Percentiles rank a stretch among this genome's conserved stretches.
Evolutionary conservation across 1,284 basidiomycete species (phyloP).

Genomic region (Ustilago tritici): DNA sequence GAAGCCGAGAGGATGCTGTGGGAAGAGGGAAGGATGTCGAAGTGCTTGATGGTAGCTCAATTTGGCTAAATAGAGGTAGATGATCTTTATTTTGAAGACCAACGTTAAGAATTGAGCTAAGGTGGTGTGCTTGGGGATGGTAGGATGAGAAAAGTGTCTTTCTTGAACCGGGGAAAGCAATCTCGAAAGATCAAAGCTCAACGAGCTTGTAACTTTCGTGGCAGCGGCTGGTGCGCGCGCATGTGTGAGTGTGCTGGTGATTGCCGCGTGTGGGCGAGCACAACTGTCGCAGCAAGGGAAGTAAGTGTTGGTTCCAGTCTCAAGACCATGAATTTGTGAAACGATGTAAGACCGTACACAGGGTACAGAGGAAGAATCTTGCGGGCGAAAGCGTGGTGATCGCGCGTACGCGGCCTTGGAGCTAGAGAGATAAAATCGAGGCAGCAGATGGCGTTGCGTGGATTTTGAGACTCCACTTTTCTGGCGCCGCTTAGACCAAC

Average conservation of each 20-base stretch:
- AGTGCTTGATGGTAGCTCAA: not conserved
- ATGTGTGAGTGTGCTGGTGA: not conserved
- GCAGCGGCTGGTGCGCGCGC: not conserved
- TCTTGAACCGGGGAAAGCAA: not conserved
- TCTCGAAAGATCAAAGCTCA: not conserved
- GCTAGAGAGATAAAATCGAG: not conserved
- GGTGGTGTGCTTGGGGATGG: not conserved
- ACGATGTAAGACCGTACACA: not conserved
- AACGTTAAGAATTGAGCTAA: not conserved
- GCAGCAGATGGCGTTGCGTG: slow-evolving; percentile 10
- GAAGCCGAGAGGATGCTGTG: not conserved
- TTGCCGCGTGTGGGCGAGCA: not conserved
- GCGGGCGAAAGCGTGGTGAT: slow-evolving; percentile 23
- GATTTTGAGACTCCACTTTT: slow-evolving; percentile 36
- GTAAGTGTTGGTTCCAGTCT: not conserved
- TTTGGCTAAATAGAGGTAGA: no score
- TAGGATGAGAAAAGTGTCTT: not conserved
- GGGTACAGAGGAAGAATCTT: not conserved
- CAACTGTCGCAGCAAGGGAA: not conserved
- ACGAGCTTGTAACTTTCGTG: not conserved
- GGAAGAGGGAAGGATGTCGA: slow-evolving; percentile 10
- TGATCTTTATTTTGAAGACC: no score
- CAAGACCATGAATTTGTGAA: not conserved
- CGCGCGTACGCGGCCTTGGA: slow-evolving; percentile 39
- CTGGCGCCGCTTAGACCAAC: slow-evolving; percentile 37